These are phyloP conservation scores for Xylaria sp. DNA, from an alignment of 2,329 filamentous ascomycete species.

Conservation along the genomic window DNA sequence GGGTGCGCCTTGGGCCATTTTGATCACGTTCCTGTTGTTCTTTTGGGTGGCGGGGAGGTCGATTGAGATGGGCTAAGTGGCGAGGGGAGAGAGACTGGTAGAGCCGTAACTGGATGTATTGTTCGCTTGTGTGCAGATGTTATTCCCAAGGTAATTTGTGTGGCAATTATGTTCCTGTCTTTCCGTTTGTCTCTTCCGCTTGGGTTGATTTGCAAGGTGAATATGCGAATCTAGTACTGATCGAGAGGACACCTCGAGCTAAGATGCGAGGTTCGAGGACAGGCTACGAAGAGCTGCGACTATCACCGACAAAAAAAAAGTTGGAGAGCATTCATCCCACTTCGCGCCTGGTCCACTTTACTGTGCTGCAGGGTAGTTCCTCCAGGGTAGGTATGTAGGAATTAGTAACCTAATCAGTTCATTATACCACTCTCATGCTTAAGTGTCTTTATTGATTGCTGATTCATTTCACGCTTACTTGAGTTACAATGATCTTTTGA, in stretches of 20 bases:
- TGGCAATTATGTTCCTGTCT: too few relatives aligned
- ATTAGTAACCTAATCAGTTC: background rate
- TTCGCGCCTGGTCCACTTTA: slow-evolving; percentile 9
- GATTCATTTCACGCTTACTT: background rate
- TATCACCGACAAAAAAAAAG: slow-evolving; percentile 7
- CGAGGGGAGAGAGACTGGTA: background rate
- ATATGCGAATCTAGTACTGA: too few relatives aligned
- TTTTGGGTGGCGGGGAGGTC: background rate
- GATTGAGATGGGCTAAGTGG: background rate
- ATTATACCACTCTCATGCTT: too few relatives aligned
- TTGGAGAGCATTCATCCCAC: slow-evolving; percentile 7
- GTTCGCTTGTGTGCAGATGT: background rate
- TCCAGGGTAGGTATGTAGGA: background rate
- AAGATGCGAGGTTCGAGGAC: background rate
- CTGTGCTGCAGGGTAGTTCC: background rate
- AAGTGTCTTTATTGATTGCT: background rate
- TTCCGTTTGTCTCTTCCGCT: too few relatives aligned
- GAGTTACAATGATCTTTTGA: background rate
- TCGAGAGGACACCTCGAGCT: too few relatives aligned
- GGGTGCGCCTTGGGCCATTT: slow-evolving; percentile 61
- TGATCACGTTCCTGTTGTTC: background rate
- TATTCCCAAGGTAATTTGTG: too few relatives aligned
- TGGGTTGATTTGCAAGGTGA: too few relatives aligned
- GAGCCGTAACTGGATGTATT: background rate
- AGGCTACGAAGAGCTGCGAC: background rate